These are phyloP conservation scores for Saturnispora bothae DNA, from an alignment of 805 yeast species.

Conservation along the genomic window DNA sequence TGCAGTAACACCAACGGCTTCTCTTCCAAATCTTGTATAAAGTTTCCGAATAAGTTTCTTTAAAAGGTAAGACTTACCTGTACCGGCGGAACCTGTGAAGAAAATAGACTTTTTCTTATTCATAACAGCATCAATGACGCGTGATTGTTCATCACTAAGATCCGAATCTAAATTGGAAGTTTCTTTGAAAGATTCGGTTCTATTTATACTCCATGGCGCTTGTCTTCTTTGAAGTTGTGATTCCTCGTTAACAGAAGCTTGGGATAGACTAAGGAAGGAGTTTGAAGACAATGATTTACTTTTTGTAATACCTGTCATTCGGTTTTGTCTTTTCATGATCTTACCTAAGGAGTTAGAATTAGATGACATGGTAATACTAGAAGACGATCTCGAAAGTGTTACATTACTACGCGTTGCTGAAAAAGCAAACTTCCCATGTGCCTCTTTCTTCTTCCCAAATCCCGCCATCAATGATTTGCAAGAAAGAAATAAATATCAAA, in stretches of 20 bases:
- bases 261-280: slow-evolving; percentile 2
- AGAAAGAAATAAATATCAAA: too few species aligned
- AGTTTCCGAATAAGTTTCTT: slow-evolving; percentile 52
- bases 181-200: slow-evolving; percentile 5
- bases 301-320: slow-evolving; percentile 4
- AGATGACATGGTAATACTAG: background rate
- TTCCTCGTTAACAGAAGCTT: background rate
- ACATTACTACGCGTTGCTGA: slow-evolving; percentile 2
- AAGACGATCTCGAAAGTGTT: slow-evolving; percentile 5
- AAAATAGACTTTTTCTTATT: slow-evolving; percentile 45
- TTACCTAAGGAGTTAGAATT: slow-evolving; percentile 2
- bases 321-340: slow-evolving; percentile 7
- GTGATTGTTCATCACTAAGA: slow-evolving; percentile 31
- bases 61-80: slow-evolving; percentile 70
- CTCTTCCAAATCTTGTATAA: slow-evolving; percentile 31
- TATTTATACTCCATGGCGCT: slow-evolving; percentile 7
- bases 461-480: slow-evolving; percentile 2
- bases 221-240: slow-evolving; percentile 2
- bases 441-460: slow-evolving; percentile 6
- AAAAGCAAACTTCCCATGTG: slow-evolving; percentile 5
- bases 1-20: slow-evolving; percentile 77
- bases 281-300: background rate
- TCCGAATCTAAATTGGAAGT: slow-evolving; percentile 3
- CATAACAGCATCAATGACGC: slow-evolving; percentile 42
- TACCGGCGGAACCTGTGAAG: slow-evolving; percentile 81